These are phyloP conservation scores for Boletus barrowsii DNA, from an alignment of 768 basidiomycete genomes.

Conservation along the genomic window DNA sequence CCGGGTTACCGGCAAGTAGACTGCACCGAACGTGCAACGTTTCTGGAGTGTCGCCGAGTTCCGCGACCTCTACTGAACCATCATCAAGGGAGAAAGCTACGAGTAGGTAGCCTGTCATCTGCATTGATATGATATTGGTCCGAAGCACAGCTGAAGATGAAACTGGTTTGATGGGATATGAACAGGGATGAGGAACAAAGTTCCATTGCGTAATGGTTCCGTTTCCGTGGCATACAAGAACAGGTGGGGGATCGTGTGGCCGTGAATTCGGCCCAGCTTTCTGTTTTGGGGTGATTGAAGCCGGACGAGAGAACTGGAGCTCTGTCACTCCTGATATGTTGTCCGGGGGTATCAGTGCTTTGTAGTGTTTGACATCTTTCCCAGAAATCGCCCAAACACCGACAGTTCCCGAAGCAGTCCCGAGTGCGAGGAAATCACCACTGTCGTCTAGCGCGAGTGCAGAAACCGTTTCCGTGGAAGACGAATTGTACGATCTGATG, in stretches of 20 bases:
- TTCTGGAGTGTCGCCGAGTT: conserved; percentile 45
- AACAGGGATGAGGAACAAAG: conserved; percentile 17
- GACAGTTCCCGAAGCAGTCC: conserved; percentile 65
- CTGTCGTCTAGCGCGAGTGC: conserved; percentile 59
- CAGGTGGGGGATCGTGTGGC: conserved; percentile 15
- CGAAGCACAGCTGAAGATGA: conserved; percentile 43
- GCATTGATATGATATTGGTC: conserved; percentile 47
- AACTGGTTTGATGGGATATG: conserved; percentile 44
- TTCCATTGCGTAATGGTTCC: conserved; percentile 57
- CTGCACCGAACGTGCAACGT: conserved; percentile 44
- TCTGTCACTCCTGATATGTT: conserved; percentile 51
- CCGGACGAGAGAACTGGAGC: conserved; percentile 42
- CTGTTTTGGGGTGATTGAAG: conserved; percentile 12
- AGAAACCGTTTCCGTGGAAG: conserved; percentile 49
- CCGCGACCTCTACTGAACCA: conserved; percentile 61
- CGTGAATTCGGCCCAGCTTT: conserved; percentile 15
- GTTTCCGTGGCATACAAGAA: conserved; percentile 57
- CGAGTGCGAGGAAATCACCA: conserved; percentile 66
- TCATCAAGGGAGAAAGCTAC: conserved; percentile 63
- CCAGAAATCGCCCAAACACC: conserved; percentile 57
- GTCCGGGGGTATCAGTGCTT: conserved; percentile 41
- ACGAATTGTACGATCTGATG: conserved; percentile 47
- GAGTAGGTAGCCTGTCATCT: conserved; percentile 44
- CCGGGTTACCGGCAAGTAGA: conserved; percentile 56
- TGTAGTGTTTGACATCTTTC: conserved; percentile 35